Conservation (phyloP, 2,329 filamentous ascomycete genomes). For the Calonectria fujianensis region DNA sequence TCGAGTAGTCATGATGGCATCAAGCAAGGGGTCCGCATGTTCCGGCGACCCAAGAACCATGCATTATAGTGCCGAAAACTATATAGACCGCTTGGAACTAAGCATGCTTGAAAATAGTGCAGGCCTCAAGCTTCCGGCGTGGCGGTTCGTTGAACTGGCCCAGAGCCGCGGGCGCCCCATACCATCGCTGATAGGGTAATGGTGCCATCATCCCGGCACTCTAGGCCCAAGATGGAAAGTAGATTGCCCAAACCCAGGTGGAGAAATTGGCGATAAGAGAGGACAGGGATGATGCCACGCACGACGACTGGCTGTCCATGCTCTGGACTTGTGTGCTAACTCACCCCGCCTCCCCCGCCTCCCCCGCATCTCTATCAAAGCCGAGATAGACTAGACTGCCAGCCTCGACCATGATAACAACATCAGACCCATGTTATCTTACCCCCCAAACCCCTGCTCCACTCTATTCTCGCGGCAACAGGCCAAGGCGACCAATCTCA, state of each 20-base stretch:
- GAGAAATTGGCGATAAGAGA: conserved; percentile 31
- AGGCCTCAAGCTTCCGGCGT: neutral
- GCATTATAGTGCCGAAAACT: neutral
- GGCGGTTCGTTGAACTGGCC: neutral
- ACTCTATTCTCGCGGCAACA: conserved; percentile 6
- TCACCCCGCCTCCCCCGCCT: conserved; percentile 41
- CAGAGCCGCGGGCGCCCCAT: neutral
- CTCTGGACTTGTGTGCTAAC: neutral
- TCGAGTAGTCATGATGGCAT: neutral
- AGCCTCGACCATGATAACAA: conserved; percentile 18
- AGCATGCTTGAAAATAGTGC: neutral
- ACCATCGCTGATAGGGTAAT: neutral
- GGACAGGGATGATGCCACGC: conserved; percentile 16
- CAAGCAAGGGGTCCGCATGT: neutral
- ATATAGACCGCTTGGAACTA: neutral
- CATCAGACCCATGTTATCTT: conserved; percentile 16
- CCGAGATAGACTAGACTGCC: conserved; percentile 10
- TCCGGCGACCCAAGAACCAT: neutral
- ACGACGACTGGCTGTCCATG: neutral
- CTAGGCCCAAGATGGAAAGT: conserved; percentile 46
- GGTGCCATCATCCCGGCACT: neutral
- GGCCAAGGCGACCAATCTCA: neutral
- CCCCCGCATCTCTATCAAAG: conserved; percentile 32
- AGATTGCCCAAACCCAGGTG: conserved; percentile 51
- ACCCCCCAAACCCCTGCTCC: conserved; percentile 21